These are phyloP conservation scores for Scenedesmus sp. DNA, from an alignment of 163 green algal genomes.

Conservation along the genomic window DNA sequence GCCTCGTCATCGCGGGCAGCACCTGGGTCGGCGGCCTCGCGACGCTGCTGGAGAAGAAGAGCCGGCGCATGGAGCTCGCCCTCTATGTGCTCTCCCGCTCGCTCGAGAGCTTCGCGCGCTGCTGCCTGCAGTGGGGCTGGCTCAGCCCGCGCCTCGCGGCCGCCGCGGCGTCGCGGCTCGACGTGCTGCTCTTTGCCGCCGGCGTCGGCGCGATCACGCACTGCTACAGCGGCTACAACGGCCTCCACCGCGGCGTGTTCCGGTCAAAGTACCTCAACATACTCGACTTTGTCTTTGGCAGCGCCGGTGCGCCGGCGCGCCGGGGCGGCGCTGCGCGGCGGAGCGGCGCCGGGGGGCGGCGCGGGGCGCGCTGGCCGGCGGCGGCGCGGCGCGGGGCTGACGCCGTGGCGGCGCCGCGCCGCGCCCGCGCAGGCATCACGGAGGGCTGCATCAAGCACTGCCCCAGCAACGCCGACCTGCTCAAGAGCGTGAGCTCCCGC, in stretches of 20 bases:
- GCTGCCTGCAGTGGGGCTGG: constrained; percentile 62
- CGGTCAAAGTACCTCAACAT: constrained; percentile 92
- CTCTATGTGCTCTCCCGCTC: constrained; percentile 80
- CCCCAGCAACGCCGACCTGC: constrained; percentile 71
- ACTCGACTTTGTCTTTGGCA: constrained; percentile 93
- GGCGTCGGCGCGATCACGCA: constrained; percentile 89
- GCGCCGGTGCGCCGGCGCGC: constrained; percentile 61
- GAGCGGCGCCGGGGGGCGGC: no score
- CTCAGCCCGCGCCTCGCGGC: constrained; percentile 20
- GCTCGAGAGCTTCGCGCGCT: constrained; percentile 43
- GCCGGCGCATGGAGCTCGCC: constrained; percentile 94
- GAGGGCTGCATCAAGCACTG: constrained; percentile 69
- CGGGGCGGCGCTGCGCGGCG: no score
- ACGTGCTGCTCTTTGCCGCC: constrained; percentile 85
- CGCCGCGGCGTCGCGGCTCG: constrained; percentile 60
- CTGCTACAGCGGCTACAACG: constrained; percentile 83
- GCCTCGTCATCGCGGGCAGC: constrained; percentile 21
- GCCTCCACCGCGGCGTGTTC: constrained; percentile 32
- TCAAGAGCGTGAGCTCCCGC: constrained; percentile 32
- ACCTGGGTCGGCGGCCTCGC: constrained; percentile 73
- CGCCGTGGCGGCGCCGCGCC: no score
- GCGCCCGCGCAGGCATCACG: constrained; percentile 66
- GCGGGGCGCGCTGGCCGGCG: no score
- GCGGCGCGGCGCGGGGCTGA: no score
- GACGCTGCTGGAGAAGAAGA: constrained; percentile 94